These are phyloP conservation scores for Phytophthora colocasiae DNA, from an alignment of 352 stramenopile genomes.

Conservation along the genomic window DNA sequence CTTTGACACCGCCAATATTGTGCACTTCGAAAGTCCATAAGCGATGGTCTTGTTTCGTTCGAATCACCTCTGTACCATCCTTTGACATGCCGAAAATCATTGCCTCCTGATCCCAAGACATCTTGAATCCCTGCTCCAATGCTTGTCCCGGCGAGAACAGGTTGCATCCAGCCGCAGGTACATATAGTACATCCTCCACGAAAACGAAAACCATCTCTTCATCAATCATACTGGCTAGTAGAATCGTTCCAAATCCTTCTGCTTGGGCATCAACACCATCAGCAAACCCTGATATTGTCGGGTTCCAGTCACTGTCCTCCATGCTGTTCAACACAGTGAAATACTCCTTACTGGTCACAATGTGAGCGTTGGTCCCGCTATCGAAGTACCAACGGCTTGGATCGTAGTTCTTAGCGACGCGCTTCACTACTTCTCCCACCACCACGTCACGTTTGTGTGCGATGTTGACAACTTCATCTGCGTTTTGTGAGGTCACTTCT, in stretches of 20 bases:
- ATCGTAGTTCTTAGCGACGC: background rate
- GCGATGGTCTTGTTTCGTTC: background rate
- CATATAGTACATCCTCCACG: conserved; percentile 15
- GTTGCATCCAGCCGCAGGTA: conserved; percentile 17
- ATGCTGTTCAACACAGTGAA: conserved; percentile 17
- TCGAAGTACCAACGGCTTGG: conserved; percentile 22
- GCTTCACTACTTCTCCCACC: conserved; percentile 2
- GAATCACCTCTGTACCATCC: conserved; percentile 16
- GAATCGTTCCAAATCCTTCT: conserved; percentile 22
- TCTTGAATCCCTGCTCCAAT: conserved; percentile 17
- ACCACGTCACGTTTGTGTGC: conserved; percentile 4
- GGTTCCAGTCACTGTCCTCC: conserved; percentile 26
- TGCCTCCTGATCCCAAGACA: conserved; percentile 9
- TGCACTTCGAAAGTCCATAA: conserved; percentile 22
- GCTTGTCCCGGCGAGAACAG: conserved; percentile 20
- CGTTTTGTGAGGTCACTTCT: no score
- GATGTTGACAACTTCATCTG: no score
- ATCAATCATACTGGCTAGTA: conserved; percentile 10
- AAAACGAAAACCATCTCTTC: conserved; percentile 21
- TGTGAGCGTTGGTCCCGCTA: conserved; percentile 21
- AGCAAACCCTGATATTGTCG: conserved; percentile 8
- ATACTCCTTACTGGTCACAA: conserved; percentile 21
- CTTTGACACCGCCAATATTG: conserved; percentile 9
- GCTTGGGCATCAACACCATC: conserved; percentile 3
- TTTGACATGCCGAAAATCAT: conserved; percentile 14